Evolutionary conservation across 805 yeast genomes (phyloP), one percentile per base, ranked within the genome.

Genomic region (Myxozyma sirexii): DNA sequence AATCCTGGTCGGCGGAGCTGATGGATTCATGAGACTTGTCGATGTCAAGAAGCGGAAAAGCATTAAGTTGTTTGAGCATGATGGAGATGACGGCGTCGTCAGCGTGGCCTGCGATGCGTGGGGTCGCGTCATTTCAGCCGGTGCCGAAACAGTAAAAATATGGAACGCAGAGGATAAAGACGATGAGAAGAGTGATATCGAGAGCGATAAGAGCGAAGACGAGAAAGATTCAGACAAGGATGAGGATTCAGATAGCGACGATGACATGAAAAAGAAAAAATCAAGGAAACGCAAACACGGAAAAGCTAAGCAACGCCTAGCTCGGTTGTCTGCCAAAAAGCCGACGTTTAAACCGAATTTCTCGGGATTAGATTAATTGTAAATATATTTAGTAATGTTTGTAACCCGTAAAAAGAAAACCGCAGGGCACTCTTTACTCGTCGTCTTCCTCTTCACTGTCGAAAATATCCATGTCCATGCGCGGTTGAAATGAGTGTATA

Each of bases 111-210:
- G 90, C 55, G 99, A 93, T 72, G 83, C 71, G 65, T 87, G 87
- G 57, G 94, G 90, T 69, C 80, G 97, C 60, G 75, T 91, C 55
- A 83, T 88, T 2, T 84, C 88, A 71, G 90, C 87, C 4, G 94
- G 97, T 21, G 87, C 92, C 91, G 93, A 88, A 48, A 78, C 80
- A 27, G 76, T 93, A 58, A 87, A 85, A 67, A 77, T 93, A 4
- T 93, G 98, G 98, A 77, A 81, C 7, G 56, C 54, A 4, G 56
- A 38, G 7, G 56, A 51, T 3, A 53, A 35, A 2, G 35, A 17
- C 52, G 42, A n/a, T 44, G 44, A 38, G 56, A 27, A 39, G 19
- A 23, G 46, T 12, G 39, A 51, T 7, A 7, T 19, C 17, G 47
- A 41, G 1, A 21, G n/a, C 13, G 74, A 60, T 29, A 70, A 69